Conservation (phyloP, 2,329 filamentous ascomycete genomes). For the Nemania sp. region DNA sequence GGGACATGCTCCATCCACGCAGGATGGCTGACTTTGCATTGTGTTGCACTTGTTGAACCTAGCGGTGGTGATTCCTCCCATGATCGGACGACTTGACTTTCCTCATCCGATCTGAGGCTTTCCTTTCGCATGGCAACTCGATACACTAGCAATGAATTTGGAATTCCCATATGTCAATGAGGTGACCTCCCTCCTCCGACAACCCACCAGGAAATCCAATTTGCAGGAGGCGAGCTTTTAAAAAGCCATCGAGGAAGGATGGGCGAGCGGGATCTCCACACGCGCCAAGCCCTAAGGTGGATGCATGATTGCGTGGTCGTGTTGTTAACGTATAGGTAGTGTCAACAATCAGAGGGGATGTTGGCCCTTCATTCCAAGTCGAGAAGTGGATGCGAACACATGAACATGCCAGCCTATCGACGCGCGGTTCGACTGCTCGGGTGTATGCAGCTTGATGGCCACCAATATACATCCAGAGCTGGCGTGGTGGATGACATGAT, state of each 20-base stretch:
- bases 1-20: slow-evolving; percentile 15
- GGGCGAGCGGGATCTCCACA: slow-evolving; percentile 21
- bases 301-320: slow-evolving; percentile 30
- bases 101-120: slow-evolving; percentile 6
- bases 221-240: slow-evolving; percentile 8
- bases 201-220: slow-evolving; percentile 12
- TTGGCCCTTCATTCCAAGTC: slow-evolving; percentile 15
- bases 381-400: slow-evolving; percentile 19
- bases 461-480: slow-evolving; percentile 16
- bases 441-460: slow-evolving; percentile 24
- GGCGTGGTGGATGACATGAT: slow-evolving; percentile 24
- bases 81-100: slow-evolving; percentile 12
- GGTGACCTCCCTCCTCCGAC: slow-evolving; percentile 11
- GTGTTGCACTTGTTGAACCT: slow-evolving; percentile 18
- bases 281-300: slow-evolving; percentile 25
- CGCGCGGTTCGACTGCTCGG: slow-evolving; percentile 6
- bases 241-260: slow-evolving; percentile 9
- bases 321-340: neutral
- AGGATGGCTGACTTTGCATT: slow-evolving; percentile 24
- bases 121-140: slow-evolving; percentile 8
- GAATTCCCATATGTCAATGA: slow-evolving; percentile 5
- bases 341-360: slow-evolving; percentile 14
- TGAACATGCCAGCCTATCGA: slow-evolving; percentile 25
- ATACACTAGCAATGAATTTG: slow-evolving; percentile 14
- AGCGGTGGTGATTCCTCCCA: slow-evolving; percentile 11